Base-by-base conservation (phyloP, 2,329 filamentous ascomycete species). In the Penicillium sp. region DNA sequence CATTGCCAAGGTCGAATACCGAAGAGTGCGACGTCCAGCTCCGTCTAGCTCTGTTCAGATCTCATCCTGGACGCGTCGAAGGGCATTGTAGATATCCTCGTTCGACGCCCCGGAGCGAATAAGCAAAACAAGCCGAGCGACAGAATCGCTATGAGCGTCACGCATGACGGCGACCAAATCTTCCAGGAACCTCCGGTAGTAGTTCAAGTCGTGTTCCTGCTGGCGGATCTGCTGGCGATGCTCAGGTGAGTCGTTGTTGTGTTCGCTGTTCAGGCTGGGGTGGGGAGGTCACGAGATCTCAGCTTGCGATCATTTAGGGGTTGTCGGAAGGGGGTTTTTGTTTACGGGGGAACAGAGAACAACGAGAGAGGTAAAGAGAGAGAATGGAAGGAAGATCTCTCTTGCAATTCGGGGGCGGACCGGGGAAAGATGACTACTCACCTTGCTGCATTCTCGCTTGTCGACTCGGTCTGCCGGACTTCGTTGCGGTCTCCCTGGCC, bases 51-150 rank as follows among this genome's bases (percentile, higher is more conserved):
- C 21, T 27, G 3, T 36, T 36, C 19, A 52, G 21, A 6, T 36
- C 21, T 33, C 58, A 7, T 42, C 43, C 33, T 53, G 52, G 13
- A 61, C 29, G 31, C 59, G 59, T 21, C 64, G 59, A 48, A 73
- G 48, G 5, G 55, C 53, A 7, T 55, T 50, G 42, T 66, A 64
- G 17, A 73, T 69, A 17, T 69, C 60, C 45, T 63, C 50, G 12
- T 70, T 59, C 7, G 70, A 70, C 9, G 67, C 70, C 19, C 70
- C 68, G 15, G 69, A 64, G 33, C 70, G 71, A 42, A 73, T 70
- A 23, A 64, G 49, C 27, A 62, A 55, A 44, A 73, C 55, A 50
- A 73, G 44, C 29, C 49, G 64, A 19, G 61, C 47, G 5, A 73
- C 62, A 1, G 61, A 53, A n/a, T 61, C 63, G 42, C 65, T 61